Percentiles rank a stretch among this genome's conserved stretches.
These are phyloP conservation scores for Pseudocercospora macadamiae DNA, from an alignment of 2,329 filamentous ascomycete species.

Conservation along the genomic window DNA sequence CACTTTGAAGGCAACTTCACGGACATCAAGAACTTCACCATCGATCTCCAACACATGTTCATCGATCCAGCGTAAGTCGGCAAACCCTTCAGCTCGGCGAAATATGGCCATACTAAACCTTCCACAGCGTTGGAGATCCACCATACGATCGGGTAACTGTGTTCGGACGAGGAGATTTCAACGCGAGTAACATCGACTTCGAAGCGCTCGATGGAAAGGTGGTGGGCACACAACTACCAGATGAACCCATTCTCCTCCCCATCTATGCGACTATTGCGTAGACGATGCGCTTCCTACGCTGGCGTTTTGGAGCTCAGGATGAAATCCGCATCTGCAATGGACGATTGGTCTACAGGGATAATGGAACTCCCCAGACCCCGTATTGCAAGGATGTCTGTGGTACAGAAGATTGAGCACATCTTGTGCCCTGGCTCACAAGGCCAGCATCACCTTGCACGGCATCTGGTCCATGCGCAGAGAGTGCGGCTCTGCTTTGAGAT, in stretches of 20 bases:
- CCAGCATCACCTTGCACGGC: too few relatives aligned
- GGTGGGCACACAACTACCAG: conserved; percentile 19
- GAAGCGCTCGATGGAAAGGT: background rate
- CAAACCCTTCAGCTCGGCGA: background rate
- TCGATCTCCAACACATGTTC: conserved; percentile 34
- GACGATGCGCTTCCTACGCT: background rate
- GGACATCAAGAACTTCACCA: conserved; percentile 26
- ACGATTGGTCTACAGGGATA: conserved; percentile 7
- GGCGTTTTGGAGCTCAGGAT: conserved; percentile 8
- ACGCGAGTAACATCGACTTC: conserved; percentile 19
- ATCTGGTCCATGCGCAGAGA: too few relatives aligned
- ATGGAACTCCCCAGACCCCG: conserved; percentile 6
- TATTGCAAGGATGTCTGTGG: background rate
- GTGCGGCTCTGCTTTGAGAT: conserved; percentile 2
- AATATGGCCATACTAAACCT: conserved; percentile 5
- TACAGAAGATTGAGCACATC: background rate
- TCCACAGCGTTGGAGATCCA: conserved; percentile 33
- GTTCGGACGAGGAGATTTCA: conserved; percentile 30
- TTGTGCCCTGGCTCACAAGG: background rate
- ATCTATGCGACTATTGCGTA: conserved; percentile 24
- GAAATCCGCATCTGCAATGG: background rate
- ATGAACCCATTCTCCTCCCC: conserved; percentile 18
- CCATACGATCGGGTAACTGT: conserved; percentile 34
- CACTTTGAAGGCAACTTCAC: conserved; percentile 25
- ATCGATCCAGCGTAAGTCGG: conserved; percentile 34